Evolutionary conservation across 2,329 filamentous ascomycete species (phyloP).

Genomic region (Hymenotorrendiella dingleyae): DNA sequence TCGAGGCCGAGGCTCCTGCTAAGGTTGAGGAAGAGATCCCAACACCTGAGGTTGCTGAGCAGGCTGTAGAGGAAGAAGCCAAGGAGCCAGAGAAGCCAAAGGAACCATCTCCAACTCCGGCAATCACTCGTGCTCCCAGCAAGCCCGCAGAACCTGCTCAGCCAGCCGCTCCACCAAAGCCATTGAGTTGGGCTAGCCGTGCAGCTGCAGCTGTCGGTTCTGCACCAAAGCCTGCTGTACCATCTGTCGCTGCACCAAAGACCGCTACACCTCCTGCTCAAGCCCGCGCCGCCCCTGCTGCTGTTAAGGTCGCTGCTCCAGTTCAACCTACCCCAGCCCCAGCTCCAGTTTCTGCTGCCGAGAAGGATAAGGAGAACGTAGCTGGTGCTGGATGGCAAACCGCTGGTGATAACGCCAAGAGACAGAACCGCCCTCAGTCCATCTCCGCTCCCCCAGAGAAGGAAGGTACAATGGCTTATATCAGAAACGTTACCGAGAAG

Average conservation of each 20-base stretch:
- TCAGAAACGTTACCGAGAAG: conserved; percentile 92
- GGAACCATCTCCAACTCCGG: conserved; percentile 51
- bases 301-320: conserved; percentile 29
- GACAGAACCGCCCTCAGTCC: conserved; percentile 69
- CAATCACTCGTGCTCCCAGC: conserved; percentile 34
- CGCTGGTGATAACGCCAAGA: conserved; percentile 74
- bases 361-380: conserved; percentile 29
- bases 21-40: conserved; percentile 30
- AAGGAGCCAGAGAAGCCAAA: conserved; percentile 62
- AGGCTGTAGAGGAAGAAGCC: conserved; percentile 49
- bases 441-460: conserved; percentile 59
- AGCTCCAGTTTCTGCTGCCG: conserved; percentile 36
- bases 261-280: conserved; percentile 49
- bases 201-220: conserved; percentile 49
- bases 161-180: conserved; percentile 52
- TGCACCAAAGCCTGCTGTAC: conserved; percentile 51
- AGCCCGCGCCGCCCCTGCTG: conserved; percentile 46
- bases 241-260: conserved; percentile 42
- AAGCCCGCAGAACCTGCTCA: conserved; percentile 38
- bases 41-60: conserved; percentile 43
- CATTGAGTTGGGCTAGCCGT: conserved; percentile 71
- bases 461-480: conserved; percentile 76
- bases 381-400: conserved; percentile 74
- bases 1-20: conserved; percentile 27
- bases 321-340: conserved; percentile 41